phyloP scores from a whole-genome alignment of 768 basidiomycete species.

The Suillus paluster region DNA sequence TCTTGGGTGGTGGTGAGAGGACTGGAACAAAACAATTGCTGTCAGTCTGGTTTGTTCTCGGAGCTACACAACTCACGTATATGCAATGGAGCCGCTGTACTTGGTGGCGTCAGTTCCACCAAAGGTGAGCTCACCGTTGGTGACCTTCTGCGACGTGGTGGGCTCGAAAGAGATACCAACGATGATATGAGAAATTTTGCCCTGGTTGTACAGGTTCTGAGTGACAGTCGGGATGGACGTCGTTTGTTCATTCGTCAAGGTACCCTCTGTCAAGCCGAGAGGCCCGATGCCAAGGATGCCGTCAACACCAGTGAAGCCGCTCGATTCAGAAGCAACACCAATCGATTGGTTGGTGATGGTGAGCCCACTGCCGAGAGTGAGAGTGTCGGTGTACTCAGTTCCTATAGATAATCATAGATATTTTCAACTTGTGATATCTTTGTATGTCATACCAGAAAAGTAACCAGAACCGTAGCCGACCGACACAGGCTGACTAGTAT shows the following conservation, averaged over 20 bases:
- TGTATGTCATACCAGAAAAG: constrained; percentile 49
- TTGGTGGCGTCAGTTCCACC: constrained; percentile 38
- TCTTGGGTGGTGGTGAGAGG: constrained; percentile 52
- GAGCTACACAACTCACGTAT: constrained; percentile 38
- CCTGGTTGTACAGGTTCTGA: constrained; percentile 51
- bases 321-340: constrained; percentile 58
- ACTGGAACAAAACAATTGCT: constrained; percentile 30
- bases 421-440: background rate
- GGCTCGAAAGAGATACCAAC: constrained; percentile 60
- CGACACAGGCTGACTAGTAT: constrained; percentile 51
- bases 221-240: constrained; percentile 56
- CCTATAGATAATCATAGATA: constrained; percentile 26
- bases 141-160: constrained; percentile 24
- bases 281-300: constrained; percentile 75
- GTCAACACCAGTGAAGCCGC: constrained; percentile 54
- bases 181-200: constrained; percentile 42
- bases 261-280: constrained; percentile 51
- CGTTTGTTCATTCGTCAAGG: constrained; percentile 9
- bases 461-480: constrained; percentile 66
- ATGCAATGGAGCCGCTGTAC: constrained; percentile 44
- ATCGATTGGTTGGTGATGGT: constrained; percentile 62
- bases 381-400: constrained; percentile 53
- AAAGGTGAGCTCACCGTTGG: constrained; percentile 62
- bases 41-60: background rate
- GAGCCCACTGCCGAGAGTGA: constrained; percentile 54